Conservation (phyloP, 2,329 filamentous ascomycete genomes). For the Fusarium tricinctum region DNA sequence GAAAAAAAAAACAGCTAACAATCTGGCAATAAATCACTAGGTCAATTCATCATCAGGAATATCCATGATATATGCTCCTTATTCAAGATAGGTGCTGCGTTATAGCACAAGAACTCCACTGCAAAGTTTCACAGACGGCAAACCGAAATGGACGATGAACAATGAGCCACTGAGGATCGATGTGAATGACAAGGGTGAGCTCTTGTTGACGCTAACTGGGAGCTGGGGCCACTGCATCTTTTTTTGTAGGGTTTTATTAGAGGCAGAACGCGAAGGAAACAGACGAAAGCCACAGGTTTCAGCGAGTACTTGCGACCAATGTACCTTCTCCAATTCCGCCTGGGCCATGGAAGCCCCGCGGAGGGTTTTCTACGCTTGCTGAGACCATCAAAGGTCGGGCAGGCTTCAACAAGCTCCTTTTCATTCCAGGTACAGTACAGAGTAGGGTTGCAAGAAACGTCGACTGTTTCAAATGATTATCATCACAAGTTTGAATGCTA, state of each 20-base stretch:
- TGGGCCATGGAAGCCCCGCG: slow-evolving; percentile 9
- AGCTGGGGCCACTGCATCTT: slow-evolving; percentile 45
- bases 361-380: slow-evolving; percentile 3
- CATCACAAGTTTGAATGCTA: slow-evolving; percentile 12
- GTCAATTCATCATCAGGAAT: neutral
- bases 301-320: slow-evolving; percentile 28
- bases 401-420: slow-evolving; percentile 8
- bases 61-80: neutral
- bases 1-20: neutral
- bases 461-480: slow-evolving; percentile 20
- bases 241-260: slow-evolving; percentile 21
- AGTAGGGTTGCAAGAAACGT: slow-evolving; percentile 11
- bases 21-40: neutral
- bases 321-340: slow-evolving; percentile 30
- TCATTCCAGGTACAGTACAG: neutral
- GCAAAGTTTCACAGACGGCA: slow-evolving; percentile 42
- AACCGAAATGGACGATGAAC: slow-evolving; percentile 34
- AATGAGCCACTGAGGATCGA: slow-evolving; percentile 24
- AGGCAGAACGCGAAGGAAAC: slow-evolving; percentile 16
- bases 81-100: neutral
- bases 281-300: neutral
- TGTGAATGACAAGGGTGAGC: slow-evolving; percentile 28
- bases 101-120: slow-evolving; percentile 31
- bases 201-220: slow-evolving; percentile 25
- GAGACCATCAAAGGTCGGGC: slow-evolving; percentile 8